These are phyloP conservation scores for Ceratocystis alfenasii DNA, from an alignment of 2,329 filamentous ascomycete genomes.

Conservation along the genomic window DNA sequence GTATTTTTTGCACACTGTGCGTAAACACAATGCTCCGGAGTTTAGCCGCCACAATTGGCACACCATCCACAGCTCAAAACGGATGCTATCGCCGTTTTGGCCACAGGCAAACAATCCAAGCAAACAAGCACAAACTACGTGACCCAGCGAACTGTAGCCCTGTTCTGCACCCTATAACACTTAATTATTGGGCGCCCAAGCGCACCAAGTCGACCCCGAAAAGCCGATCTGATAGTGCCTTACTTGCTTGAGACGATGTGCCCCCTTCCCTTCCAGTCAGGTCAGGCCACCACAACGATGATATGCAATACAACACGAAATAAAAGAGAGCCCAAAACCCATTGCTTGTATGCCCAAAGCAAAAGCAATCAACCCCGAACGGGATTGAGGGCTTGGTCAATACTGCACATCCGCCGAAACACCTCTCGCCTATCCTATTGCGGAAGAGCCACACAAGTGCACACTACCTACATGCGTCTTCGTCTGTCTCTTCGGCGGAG, in stretches of 20 bases:
- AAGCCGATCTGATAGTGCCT: background rate
- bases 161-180: background rate
- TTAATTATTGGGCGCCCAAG: background rate
- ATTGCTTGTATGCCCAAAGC: background rate
- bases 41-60: background rate
- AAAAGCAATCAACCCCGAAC: background rate
- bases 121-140: background rate
- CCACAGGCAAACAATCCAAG: background rate
- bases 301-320: background rate
- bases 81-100: background rate
- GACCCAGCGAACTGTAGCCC: background rate
- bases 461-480: background rate
- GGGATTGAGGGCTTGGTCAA: no score
- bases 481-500: background rate
- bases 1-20: background rate
- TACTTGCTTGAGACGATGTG: no score
- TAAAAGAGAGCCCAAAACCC: background rate
- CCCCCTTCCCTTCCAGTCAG: background rate
- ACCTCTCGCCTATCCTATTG: background rate
- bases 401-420: background rate
- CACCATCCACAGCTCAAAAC: background rate
- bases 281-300: background rate
- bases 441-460: background rate
- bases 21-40: background rate
- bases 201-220: background rate